Evolutionary conservation across 148 eudicot species (phyloP), one percentile per base, ranked within the genome.

Genomic region (Rhododendron henanense): DNA sequence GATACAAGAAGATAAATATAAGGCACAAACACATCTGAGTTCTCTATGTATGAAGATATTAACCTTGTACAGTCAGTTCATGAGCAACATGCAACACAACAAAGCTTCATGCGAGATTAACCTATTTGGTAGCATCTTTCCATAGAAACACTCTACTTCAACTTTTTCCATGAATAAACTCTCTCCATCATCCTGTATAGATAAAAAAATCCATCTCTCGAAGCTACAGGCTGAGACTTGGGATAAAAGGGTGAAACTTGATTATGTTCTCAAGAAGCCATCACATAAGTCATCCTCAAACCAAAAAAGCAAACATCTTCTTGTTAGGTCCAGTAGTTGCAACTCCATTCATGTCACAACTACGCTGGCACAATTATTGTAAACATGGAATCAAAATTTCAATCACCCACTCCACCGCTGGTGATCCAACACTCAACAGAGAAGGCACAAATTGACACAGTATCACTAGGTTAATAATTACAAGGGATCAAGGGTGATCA

Each of bases 1-100:
- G 87, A 85, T 57, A 59, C 47, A 71, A 47, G 75, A 88, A 88
- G 69, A 81, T 37, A 85, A 85, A 87, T 33, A 53, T 39, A 81
- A 79, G 33, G 51, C 75, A 31, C 83, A 75, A 85, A 78, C n/a
- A 7, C 35, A 41, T 61, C 31, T n/a, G 0, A 71, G 13, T 47
- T 57, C 39, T 55, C 71, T 67, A 57, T 57, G 51, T 18, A 86
- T 57, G 19, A 21, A 19, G 65, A 5, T 65, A 25, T 86, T 74
- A 31, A 73, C 14, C 79, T 74, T 84, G n/a, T 37, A 37, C 15
- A 16, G 23, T 11, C 86, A 84, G 50, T 51, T 35, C 63, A 84
- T 53, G 55, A 84, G 65, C 80, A 84, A 84, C 19, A 15, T 31
- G 10, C 78, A 45, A 48, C 28, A 47, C 59, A 23, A 31, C 76